A percentile compares a stretch with the other conserved stretches of the same genome.
Evolutionary conservation across 2,329 filamentous ascomycete species (phyloP).

Genomic region (Scedosporium boydii): DNA sequence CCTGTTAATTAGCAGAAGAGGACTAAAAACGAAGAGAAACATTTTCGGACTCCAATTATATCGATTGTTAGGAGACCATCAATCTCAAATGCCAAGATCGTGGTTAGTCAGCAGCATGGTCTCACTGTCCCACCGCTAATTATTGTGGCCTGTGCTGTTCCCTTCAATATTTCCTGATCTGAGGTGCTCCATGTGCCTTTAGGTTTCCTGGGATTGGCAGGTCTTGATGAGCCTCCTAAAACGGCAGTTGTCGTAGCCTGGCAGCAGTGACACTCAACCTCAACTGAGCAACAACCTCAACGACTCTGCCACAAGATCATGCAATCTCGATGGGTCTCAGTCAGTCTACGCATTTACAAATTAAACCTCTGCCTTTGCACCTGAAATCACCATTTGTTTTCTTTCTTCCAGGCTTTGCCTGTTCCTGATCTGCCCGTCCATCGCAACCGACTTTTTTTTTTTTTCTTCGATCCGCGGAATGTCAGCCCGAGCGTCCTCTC

Average conservation of each 20-base stretch:
- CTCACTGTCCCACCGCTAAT: too few relatives aligned
- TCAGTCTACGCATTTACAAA: not conserved
- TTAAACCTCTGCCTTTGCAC: not conserved
- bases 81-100: too few relatives aligned
- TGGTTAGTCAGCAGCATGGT: too few relatives aligned
- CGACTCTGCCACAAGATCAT: not conserved
- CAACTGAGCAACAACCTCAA: not conserved
- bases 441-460: not conserved
- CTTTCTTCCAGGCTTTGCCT: too few relatives aligned
- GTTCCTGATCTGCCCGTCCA: not conserved
- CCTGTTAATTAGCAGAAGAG: too few relatives aligned
- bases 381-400: too few relatives aligned
- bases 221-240: not conserved
- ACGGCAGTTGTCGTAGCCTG: not conserved
- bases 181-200: not conserved
- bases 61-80: too few relatives aligned
- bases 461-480: not conserved
- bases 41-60: too few relatives aligned
- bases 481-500: not conserved
- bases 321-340: not conserved
- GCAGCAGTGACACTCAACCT: not conserved
- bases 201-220: not conserved
- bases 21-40: too few relatives aligned
- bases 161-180: not conserved
- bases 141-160: not conserved